Percentiles rank a stretch among this genome's conserved stretches.
phyloP scores from a whole-genome alignment of 768 basidiomycete species.

The Phylloporus sp. region DNA sequence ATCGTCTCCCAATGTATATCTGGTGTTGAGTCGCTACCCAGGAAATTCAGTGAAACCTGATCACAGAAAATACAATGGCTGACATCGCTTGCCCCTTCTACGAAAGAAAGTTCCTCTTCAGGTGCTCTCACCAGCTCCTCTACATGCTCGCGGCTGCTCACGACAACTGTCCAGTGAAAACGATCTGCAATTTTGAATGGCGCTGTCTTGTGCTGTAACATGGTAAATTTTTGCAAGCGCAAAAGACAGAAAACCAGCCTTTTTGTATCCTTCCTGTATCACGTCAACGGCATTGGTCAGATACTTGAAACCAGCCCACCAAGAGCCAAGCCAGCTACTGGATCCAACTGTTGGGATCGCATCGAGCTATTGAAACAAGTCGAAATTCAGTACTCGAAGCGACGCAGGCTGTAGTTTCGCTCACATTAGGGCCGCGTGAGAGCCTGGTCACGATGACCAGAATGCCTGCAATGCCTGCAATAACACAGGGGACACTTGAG shows the following conservation, averaged over 20 bases:
- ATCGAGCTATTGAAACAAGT: conserved; percentile 9
- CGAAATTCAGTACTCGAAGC: not conserved
- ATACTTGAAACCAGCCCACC: conserved; percentile 17
- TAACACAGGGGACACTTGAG: not conserved
- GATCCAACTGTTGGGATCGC: conserved; percentile 29
- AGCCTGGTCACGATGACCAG: not conserved
- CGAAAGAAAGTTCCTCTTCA: conserved; percentile 33
- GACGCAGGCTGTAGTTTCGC: not conserved
- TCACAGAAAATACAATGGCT: not conserved
- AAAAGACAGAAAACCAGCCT: conserved; percentile 11
- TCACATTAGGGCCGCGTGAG: not conserved
- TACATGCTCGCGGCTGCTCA: conserved; percentile 27
- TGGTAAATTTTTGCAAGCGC: not conserved
- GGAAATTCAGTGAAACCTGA: not conserved
- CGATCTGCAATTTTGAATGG: conserved; percentile 29
- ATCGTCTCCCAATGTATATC: conserved; percentile 36
- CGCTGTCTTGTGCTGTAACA: conserved; percentile 20
- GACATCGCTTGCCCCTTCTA: conserved; percentile 30
- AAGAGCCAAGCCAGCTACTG: conserved; percentile 25
- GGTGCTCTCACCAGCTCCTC: conserved; percentile 40
- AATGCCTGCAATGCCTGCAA: not conserved
- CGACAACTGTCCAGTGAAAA: conserved; percentile 37
- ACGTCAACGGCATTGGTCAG: conserved; percentile 16
- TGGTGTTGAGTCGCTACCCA: conserved; percentile 34
- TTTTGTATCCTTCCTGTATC: conserved; percentile 29